Percentiles rank a stretch among this genome's conserved stretches.
phyloP scores from a whole-genome alignment of 2,329 filamentous ascomycete species.

The Nemania sp. region DNA sequence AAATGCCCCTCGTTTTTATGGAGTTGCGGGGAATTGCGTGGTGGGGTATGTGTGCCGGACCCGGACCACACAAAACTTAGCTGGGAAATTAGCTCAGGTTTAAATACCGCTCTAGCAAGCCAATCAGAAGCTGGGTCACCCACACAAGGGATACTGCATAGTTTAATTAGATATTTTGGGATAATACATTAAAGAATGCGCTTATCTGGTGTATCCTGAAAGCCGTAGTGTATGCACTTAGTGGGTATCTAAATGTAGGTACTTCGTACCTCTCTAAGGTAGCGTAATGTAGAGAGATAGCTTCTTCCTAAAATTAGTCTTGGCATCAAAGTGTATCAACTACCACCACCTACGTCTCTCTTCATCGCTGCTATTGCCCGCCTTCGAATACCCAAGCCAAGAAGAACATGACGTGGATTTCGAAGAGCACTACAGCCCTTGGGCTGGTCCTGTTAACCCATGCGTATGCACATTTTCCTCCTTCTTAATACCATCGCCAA shows the following conservation, averaged over 20 bases:
- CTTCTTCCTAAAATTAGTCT: not conserved
- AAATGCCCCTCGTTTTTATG: constrained; percentile 28
- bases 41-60: not conserved
- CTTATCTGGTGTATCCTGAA: not conserved
- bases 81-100: not conserved
- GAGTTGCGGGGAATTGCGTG: constrained; percentile 22
- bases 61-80: not conserved
- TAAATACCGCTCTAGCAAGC: constrained; percentile 24
- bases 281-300: not conserved
- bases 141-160: constrained; percentile 14
- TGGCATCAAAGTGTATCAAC: constrained; percentile 5
- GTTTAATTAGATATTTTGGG: too few species aligned
- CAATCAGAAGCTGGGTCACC: constrained; percentile 11
- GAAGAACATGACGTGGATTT: constrained; percentile 69
- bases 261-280: too few species aligned
- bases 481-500: not conserved
- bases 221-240: not conserved
- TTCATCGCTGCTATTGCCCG: too few species aligned
- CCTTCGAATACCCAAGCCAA: not conserved
- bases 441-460: constrained; percentile 82
- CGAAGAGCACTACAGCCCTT: constrained; percentile 70
- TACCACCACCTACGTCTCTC: not conserved
- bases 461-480: constrained; percentile 65
- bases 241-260: too few species aligned
- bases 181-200: not conserved